Evolutionary conservation across 257 asterid species (phyloP).

Genomic region (Nicotiana otophora): DNA sequence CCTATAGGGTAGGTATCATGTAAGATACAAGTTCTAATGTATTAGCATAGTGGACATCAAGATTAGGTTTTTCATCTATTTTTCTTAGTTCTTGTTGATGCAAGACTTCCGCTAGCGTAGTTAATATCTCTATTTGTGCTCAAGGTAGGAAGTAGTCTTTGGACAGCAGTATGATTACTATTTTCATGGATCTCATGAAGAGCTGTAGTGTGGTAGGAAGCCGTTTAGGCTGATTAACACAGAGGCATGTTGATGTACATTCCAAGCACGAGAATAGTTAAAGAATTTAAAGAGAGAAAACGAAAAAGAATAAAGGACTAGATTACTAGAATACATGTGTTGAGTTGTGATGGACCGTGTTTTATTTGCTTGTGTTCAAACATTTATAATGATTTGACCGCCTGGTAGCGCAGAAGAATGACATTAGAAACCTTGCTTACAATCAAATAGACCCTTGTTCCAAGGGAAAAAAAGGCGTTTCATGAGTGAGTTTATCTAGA

Average conservation of each 20-base stretch:
- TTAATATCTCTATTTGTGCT: background rate
- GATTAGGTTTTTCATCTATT: background rate
- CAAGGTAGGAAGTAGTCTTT: background rate
- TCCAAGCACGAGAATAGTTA: background rate
- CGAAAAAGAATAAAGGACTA: background rate
- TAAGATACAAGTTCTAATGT: background rate
- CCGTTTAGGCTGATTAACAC: background rate
- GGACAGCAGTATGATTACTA: background rate
- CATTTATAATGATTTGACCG: background rate
- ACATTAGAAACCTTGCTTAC: background rate
- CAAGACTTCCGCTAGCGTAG: background rate
- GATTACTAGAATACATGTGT: background rate
- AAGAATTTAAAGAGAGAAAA: background rate
- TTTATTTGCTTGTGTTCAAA: no score
- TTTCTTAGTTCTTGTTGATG: background rate
- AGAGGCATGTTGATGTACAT: background rate
- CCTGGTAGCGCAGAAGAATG: background rate
- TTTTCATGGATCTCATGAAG: background rate
- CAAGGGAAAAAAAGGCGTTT: background rate
- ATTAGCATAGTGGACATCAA: background rate
- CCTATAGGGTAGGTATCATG: background rate
- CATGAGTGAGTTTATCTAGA: background rate
- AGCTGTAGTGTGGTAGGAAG: background rate
- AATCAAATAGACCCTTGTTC: background rate
- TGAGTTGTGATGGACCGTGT: background rate